phyloP scores from a whole-genome alignment of 2,329 filamentous ascomycete genomes.

The Nothophaeocryptopus gaeumannii region DNA sequence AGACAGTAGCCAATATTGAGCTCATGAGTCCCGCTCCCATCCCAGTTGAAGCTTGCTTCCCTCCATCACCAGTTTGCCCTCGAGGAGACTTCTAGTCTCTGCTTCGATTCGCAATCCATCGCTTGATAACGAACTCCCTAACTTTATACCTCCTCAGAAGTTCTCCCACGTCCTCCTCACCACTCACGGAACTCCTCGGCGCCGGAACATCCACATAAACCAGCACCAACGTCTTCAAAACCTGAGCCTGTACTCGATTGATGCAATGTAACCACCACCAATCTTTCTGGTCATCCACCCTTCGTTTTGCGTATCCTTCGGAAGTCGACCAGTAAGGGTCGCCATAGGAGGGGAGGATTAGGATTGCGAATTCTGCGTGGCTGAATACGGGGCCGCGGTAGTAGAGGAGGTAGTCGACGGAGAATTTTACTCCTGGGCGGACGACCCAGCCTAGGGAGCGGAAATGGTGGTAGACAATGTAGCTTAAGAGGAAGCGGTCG shows the following conservation, averaged over 20 bases:
- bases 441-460: conserved; percentile 93
- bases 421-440: conserved; percentile 89
- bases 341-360: conserved; percentile 78
- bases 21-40: too few species aligned
- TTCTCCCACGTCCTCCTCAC: conserved; percentile 56
- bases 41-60: too few species aligned
- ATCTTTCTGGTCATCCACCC: conserved; percentile 48
- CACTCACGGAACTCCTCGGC: conserved; percentile 47
- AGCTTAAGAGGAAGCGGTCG: conserved; percentile 80
- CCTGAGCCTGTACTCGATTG: conserved; percentile 84
- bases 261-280: conserved; percentile 88
- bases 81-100: conserved; percentile 46
- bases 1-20: too few species aligned
- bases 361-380: conserved; percentile 87
- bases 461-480: conserved; percentile 93
- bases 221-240: conserved; percentile 83
- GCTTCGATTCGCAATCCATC: conserved; percentile 82
- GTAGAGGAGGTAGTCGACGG: conserved; percentile 92
- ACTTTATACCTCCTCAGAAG: conserved; percentile 70
- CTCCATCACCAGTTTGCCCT: too few species aligned
- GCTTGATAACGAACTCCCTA: conserved; percentile 73
- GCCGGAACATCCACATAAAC: conserved; percentile 89
- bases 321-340: conserved; percentile 65
- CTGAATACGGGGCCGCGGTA: conserved; percentile 88
- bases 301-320: conserved; percentile 43